Evolutionary conservation across 768 basidiomycete genomes (phyloP), one percentile per base, ranked within the genome.

Genomic region (Holtermannia corniformis): DNA sequence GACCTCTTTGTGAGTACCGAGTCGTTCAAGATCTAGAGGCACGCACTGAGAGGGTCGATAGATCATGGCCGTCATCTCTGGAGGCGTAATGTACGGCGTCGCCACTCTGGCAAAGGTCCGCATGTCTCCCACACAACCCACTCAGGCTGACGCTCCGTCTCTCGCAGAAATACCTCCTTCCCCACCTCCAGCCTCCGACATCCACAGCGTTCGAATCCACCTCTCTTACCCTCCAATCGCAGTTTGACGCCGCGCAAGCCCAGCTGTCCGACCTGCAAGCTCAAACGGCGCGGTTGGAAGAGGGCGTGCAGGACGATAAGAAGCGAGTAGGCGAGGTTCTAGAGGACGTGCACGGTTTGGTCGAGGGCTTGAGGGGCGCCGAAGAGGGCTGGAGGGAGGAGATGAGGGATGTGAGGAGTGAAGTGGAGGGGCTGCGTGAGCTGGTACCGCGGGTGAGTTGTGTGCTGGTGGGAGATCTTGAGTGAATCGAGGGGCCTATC

Each of bases 1-100:
- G 95, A 99, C 74, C 89, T 93, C 72, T 99, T 97, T 70, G 91
- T 92, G 67, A 65, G 87, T 76, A 40, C 44, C 14, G 47, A 48
- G 14, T 25, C 46, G 19, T 20, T 20, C 2, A 3, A 3, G 14
- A 13, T n/a, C n/a, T 1, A 16, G 22, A 13, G n/a, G 32, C 24
- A 12, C 16, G 11, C 5, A 27, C 56, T 55, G 52, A 62, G 20
- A 2, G 10, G n/a, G 10, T 13, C 11, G 12, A 5, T 66, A 96
- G 92, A 92, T 99, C 63, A 88, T 92, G 69, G 84, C 85, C 12
- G 84, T 96, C 27, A 76, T 97, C 16, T 91, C 91, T 41, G 91
- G 93, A 1, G 80, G 85, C 4, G 74, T 92, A 4, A 80, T 82
- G 5, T 95, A 87, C 67, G 85, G 87, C 3, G 82, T 87, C 12